phyloP scores from a whole-genome alignment of 805 yeast species.

The Lachancea thermotolerans region DNA sequence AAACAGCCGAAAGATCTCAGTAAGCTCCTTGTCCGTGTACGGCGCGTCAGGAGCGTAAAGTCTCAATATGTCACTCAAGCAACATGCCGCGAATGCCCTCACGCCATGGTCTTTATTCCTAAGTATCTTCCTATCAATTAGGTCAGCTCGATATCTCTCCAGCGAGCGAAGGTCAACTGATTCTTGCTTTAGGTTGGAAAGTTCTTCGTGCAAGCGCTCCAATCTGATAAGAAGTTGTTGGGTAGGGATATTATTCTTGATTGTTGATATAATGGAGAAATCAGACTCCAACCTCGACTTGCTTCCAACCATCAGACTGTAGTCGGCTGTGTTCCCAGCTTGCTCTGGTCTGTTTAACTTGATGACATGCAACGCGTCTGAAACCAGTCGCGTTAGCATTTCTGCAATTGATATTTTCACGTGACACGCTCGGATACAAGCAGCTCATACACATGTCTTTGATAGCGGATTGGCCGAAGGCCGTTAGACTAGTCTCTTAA shows the following conservation, averaged over 20 bases:
- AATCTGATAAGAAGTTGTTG: slow-evolving; percentile 56
- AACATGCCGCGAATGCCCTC: slow-evolving; percentile 62
- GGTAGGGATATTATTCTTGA: slow-evolving; percentile 49
- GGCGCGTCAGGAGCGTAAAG: slow-evolving; percentile 90
- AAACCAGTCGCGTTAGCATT: not conserved
- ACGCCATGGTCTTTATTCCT: slow-evolving; percentile 61
- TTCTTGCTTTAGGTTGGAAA: slow-evolving; percentile 58
- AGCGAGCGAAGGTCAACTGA: slow-evolving; percentile 41
- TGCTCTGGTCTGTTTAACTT: not conserved
- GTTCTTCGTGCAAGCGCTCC: slow-evolving; percentile 53
- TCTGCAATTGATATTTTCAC: not conserved
- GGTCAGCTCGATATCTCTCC: slow-evolving; percentile 41
- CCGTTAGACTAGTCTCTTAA: no score
- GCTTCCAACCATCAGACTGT: slow-evolving; percentile 7
- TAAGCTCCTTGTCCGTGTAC: slow-evolving; percentile 54
- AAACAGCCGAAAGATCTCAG: slow-evolving; percentile 60
- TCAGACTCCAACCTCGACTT: slow-evolving; percentile 33
- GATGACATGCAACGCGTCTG: not conserved
- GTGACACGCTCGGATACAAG: not conserved
- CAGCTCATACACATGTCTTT: not conserved
- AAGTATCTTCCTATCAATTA: slow-evolving; percentile 53
- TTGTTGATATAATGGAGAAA: slow-evolving; percentile 48
- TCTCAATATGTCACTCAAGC: slow-evolving; percentile 67
- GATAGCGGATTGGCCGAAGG: no score
- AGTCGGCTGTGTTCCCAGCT: not conserved